Evolutionary conservation across 2,329 filamentous ascomycete genomes (phyloP).

Genomic region (Sclerotinia sclerotiorum): DNA sequence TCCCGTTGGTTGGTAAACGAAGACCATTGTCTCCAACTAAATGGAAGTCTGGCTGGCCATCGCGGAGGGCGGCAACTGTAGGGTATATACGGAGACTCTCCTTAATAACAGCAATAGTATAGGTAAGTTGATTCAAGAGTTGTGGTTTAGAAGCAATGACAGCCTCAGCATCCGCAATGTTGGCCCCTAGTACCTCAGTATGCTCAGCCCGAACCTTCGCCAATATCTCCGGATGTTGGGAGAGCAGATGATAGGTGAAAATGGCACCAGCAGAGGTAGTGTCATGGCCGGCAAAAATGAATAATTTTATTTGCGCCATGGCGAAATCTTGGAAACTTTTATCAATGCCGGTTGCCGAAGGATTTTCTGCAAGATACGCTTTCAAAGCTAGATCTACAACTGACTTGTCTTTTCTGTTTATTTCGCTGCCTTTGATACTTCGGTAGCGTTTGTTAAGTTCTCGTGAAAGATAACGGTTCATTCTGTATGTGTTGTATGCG

Average conservation of each 20-base stretch:
- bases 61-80: background rate
- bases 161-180: constrained; percentile 18
- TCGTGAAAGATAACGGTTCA: constrained; percentile 10
- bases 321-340: constrained; percentile 4
- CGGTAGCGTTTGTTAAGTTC: background rate
- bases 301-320: constrained; percentile 21
- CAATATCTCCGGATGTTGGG: constrained; percentile 25
- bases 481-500: constrained; percentile 7
- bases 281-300: constrained; percentile 36
- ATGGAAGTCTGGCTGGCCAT: background rate
- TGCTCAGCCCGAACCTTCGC: constrained; percentile 29
- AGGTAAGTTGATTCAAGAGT: constrained; percentile 29
- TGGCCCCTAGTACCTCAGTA: constrained; percentile 27
- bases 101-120: constrained; percentile 31
- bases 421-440: background rate
- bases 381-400: constrained; percentile 14
- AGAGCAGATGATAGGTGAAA: constrained; percentile 28
- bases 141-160: constrained; percentile 24
- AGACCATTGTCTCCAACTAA: background rate
- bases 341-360: background rate
- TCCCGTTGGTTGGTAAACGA: constrained; percentile 1
- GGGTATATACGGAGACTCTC: constrained; percentile 21
- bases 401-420: background rate
- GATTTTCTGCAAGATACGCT: constrained; percentile 12
- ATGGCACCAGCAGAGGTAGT: constrained; percentile 26